Base-by-base conservation (phyloP, 225 moss, liverwort and hornwort genomes). In the Asterella californica region DNA sequence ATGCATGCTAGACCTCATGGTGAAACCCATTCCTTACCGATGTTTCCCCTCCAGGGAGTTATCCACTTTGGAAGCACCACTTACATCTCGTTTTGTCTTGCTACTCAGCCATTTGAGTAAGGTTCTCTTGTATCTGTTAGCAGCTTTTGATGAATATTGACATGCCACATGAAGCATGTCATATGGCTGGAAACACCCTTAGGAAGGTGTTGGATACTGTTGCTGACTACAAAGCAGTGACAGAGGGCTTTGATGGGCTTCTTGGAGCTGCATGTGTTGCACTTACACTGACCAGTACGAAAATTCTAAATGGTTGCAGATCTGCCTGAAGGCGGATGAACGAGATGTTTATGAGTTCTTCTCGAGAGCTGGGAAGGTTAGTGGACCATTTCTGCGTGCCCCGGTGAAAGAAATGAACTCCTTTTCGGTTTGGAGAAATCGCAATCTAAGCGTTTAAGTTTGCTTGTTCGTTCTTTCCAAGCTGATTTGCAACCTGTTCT, bases 291-390 rank as follows among this genome's bases (percentile, higher is more conserved):
- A 46, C 42, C 15, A 32, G 34, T 37, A 21, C 15, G 27, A 15
- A 45, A 24, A 2, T 76, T 61, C 11, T 6, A 65, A 0, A 3
- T 68, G 33, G 17, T 64, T 65, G n/a, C 90, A 99, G 99, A 99
- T 99, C 29, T 95, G 91, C 50, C 86, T 99, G 85, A 99, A 99
- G 83, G 99, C 99, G 42, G 99, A 99, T 81, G 99, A 99, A 88
- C 89, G 99, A 59, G 99, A 99, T 83, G 99, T 99, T 9, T 99
- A 99, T 76, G 99, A 99, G 80, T 99, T 99, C 74, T 99, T 99
- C 83, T 93, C 93, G 74, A 91, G 92, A 76, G 99, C 95, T 84
- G 99, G 99, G 81, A 99, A 99, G 99, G 99, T 91, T 63, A 60
- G 49, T 61, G 72, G 37, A 76, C 4, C 8, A 42, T 38, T 33